phyloP scores from a whole-genome alignment of 2,329 filamentous ascomycete species.

The Verticillium nubilum region DNA sequence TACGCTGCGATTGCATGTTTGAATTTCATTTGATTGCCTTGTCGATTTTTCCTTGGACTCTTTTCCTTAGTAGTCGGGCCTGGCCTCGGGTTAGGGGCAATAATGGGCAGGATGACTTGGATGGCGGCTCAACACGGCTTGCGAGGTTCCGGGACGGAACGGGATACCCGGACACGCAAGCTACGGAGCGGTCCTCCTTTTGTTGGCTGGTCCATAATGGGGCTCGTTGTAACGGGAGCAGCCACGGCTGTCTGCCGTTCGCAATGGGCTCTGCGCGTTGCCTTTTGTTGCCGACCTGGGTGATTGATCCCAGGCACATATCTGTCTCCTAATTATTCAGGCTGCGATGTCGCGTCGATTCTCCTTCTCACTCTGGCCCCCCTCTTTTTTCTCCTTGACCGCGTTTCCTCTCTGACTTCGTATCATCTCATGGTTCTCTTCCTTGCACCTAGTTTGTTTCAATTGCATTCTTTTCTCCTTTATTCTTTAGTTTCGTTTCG shows the following conservation, averaged over 20 bases:
- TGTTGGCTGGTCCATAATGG: not conserved
- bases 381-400: not conserved
- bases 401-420: slow-evolving; percentile 7
- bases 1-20: not conserved
- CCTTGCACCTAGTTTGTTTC: slow-evolving; percentile 17
- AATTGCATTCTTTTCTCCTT: slow-evolving; percentile 34
- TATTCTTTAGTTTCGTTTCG: slow-evolving; percentile 14
- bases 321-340: not conserved
- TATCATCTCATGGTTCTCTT: slow-evolving; percentile 7
- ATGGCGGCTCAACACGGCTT: not conserved
- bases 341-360: not conserved
- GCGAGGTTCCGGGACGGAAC: not conserved
- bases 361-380: not conserved
- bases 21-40: not conserved
- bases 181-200: not conserved
- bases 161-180: not conserved
- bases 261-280: not conserved
- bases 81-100: not conserved
- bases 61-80: not conserved
- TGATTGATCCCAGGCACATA: not conserved
- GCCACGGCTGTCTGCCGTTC: not conserved
- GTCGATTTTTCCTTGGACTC: slow-evolving; percentile 17
- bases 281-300: not conserved
- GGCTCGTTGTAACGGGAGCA: not conserved
- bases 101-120: not conserved